These are phyloP conservation scores for Handroanthus guayacan DNA, from an alignment of 257 asterid genomes.

Conservation along the genomic window DNA sequence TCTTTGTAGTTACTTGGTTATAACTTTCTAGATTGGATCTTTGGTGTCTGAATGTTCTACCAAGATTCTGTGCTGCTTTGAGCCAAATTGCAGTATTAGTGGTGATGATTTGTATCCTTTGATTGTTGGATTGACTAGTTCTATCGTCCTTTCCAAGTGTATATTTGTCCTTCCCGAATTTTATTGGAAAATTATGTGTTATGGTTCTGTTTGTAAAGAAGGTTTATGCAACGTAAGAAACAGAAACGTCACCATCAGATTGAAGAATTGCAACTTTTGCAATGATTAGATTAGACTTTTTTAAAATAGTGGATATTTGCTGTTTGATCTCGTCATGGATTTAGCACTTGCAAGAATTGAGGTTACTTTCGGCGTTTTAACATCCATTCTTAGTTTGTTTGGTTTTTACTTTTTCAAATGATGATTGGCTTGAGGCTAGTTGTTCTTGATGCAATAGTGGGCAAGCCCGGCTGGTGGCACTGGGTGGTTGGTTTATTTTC, in stretches of 20 bases:
- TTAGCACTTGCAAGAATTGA: conserved; percentile 25
- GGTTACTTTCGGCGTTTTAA: conserved; percentile 39
- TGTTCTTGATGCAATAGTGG: background rate
- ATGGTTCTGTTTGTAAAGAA: conserved; percentile 26
- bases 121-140: conserved; percentile 6
- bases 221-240: conserved; percentile 21
- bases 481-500: background rate
- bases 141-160: conserved; percentile 17
- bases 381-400: conserved; percentile 5
- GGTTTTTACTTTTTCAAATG: background rate
- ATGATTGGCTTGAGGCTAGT: background rate
- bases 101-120: background rate
- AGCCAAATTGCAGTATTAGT: background rate
- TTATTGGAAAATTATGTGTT: conserved; percentile 11
- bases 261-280: conserved; percentile 35
- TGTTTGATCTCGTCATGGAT: conserved; percentile 46
- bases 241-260: conserved; percentile 28
- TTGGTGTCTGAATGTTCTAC: background rate
- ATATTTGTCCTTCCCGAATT: conserved; percentile 7
- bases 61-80: background rate
- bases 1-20: conserved; percentile 18
- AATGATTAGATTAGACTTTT: conserved; percentile 39
- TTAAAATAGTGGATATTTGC: conserved; percentile 29
- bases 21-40: background rate
- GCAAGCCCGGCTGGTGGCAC: conserved; percentile 9